A percentile compares a stretch with the other conserved stretches of the same genome.
Conservation (phyloP, 129 eudicot species). For the Daucus carota region DNA sequence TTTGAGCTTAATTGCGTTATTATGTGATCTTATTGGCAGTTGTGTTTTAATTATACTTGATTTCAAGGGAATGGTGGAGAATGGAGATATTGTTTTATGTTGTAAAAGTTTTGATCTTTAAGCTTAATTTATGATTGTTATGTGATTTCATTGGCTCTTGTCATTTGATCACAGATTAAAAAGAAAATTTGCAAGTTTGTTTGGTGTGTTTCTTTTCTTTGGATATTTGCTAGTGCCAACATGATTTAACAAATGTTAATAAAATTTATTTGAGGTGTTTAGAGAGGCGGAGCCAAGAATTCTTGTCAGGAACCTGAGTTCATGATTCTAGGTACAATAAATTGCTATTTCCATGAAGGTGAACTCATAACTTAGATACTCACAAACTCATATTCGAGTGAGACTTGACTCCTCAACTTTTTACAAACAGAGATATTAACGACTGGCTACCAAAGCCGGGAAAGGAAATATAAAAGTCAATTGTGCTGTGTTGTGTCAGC, state of each 20-base stretch:
- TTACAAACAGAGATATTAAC: background rate
- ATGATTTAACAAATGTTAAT: background rate
- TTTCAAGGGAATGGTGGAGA: background rate
- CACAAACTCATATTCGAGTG: background rate
- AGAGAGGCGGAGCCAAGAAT: background rate
- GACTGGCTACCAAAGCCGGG: background rate
- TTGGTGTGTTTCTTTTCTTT: background rate
- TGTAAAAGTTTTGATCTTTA: constrained; percentile 14
- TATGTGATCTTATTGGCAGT: background rate
- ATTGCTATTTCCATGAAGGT: background rate
- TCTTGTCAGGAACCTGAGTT: background rate
- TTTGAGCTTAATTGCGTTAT: background rate
- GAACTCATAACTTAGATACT: background rate
- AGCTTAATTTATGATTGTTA: background rate
- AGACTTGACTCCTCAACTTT: background rate
- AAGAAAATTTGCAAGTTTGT: background rate
- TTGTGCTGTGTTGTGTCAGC: background rate
- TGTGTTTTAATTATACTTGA: too few relatives aligned
- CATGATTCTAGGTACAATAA: background rate
- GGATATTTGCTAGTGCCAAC: background rate
- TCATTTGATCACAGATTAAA: background rate
- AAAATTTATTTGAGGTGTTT: background rate
- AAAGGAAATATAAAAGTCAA: background rate
- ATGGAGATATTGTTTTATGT: background rate
- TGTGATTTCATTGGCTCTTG: background rate